Conservation (phyloP, 257 asterid species). For the Osmanthus fragrans region DNA sequence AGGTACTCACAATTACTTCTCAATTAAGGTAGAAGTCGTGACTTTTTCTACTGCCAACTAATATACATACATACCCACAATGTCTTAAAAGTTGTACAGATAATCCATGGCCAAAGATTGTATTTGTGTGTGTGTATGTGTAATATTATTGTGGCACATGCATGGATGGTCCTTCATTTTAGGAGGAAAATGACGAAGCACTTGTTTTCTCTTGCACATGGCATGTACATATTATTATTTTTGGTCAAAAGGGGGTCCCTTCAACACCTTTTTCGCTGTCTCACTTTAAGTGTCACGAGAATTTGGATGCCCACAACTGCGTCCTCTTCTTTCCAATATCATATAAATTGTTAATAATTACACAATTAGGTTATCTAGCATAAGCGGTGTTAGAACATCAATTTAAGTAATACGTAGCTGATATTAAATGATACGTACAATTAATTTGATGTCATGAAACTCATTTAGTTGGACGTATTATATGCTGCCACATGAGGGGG, state of each 20-base stretch:
- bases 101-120: neutral
- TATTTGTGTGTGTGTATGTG: neutral
- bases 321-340: neutral
- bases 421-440: too few relatives aligned
- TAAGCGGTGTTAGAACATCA: too few relatives aligned
- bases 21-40: too few relatives aligned
- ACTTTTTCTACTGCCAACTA: too few relatives aligned
- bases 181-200: neutral
- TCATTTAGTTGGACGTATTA: too few relatives aligned
- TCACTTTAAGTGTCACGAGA: constrained; percentile 2
- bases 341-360: too few relatives aligned
- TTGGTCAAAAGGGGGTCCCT: constrained; percentile 20
- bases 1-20: neutral
- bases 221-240: constrained; percentile 11
- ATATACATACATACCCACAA: neutral
- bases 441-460: too few relatives aligned
- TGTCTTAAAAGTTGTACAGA: constrained; percentile 12
- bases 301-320: neutral
- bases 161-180: constrained; percentile 16
- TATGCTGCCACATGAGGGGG: too few relatives aligned
- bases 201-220: constrained; percentile 27
- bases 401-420: too few relatives aligned
- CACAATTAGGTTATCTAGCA: too few relatives aligned
- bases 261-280: constrained; percentile 20
- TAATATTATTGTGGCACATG: neutral